Conservation (phyloP, 148 eudicot genomes). For the Rhododendron williamsianum region DNA sequence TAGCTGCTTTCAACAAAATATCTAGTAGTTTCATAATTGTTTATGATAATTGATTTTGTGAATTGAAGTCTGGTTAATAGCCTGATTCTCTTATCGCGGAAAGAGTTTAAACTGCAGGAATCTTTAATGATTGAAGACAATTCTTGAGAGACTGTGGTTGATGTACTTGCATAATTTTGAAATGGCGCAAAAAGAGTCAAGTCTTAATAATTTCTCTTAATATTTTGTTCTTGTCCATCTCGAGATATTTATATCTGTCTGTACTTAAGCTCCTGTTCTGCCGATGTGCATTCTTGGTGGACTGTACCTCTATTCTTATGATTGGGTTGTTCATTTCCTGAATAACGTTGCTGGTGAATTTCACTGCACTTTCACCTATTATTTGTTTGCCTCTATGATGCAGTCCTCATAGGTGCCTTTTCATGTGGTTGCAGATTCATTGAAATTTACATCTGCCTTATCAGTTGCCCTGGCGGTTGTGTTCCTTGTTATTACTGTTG, state of each 20-base stretch:
- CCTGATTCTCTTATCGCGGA: background rate
- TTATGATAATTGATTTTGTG: background rate
- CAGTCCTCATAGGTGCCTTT: background rate
- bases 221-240: background rate
- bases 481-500: slow-evolving; percentile 64
- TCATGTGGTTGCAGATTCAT: slow-evolving; percentile 53
- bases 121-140: background rate
- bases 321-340: background rate
- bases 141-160: background rate
- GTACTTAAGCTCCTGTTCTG: background rate
- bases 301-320: background rate
- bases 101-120: background rate
- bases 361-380: background rate
- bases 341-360: background rate
- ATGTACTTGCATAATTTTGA: background rate
- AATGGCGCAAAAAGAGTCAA: background rate
- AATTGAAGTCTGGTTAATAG: background rate
- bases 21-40: background rate
- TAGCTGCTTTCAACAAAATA: background rate
- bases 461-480: slow-evolving; percentile 80
- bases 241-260: background rate
- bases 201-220: background rate
- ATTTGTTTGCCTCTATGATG: background rate
- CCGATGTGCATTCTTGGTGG: background rate
- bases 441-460: slow-evolving; percentile 76